A percentile compares a stretch with the other conserved stretches of the same genome.
These are phyloP conservation scores for Fusarium camptoceras DNA, from an alignment of 2,329 filamentous ascomycete species.

Conservation along the genomic window DNA sequence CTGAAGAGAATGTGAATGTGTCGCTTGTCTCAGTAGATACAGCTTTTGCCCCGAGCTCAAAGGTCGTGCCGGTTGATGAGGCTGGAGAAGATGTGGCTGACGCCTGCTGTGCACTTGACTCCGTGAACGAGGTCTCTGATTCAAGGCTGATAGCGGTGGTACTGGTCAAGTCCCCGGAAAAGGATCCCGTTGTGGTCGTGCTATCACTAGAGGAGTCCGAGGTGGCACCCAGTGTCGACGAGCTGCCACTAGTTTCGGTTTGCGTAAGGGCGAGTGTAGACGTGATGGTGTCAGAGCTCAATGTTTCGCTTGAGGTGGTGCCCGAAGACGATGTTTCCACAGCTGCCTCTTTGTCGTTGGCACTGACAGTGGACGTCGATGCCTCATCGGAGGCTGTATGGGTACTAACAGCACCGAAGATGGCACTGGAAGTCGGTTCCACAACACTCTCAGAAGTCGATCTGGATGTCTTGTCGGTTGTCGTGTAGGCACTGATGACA, in stretches of 20 bases:
- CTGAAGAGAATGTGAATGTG: not conserved
- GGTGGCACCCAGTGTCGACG: not conserved
- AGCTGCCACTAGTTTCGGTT: not conserved
- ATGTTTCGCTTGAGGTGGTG: not conserved
- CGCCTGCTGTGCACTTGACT: not conserved
- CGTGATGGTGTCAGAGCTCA: too few species aligned
- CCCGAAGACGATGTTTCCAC: not conserved
- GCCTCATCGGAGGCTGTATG: not conserved
- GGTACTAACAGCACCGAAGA: not conserved
- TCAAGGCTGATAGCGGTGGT: not conserved
- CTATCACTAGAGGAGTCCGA: not conserved
- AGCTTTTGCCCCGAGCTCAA: not conserved
- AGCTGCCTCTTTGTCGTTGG: rapidly evolving
- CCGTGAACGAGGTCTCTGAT: too few species aligned
- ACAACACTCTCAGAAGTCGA: not conserved
- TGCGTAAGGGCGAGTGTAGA: not conserved
- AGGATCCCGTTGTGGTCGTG: not conserved
- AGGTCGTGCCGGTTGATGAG: not conserved
- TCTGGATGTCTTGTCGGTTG: not conserved
- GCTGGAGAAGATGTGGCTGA: not conserved
- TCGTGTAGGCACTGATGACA: not conserved
- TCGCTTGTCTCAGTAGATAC: not conserved
- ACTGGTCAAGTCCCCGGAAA: not conserved
- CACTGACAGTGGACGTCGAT: not conserved
- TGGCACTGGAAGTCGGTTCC: not conserved